Percentiles rank a stretch among this genome's conserved stretches.
These are phyloP conservation scores for Hyaloscypha hepaticicola DNA, from an alignment of 495 filamentous ascomycete species.

Conservation along the genomic window DNA sequence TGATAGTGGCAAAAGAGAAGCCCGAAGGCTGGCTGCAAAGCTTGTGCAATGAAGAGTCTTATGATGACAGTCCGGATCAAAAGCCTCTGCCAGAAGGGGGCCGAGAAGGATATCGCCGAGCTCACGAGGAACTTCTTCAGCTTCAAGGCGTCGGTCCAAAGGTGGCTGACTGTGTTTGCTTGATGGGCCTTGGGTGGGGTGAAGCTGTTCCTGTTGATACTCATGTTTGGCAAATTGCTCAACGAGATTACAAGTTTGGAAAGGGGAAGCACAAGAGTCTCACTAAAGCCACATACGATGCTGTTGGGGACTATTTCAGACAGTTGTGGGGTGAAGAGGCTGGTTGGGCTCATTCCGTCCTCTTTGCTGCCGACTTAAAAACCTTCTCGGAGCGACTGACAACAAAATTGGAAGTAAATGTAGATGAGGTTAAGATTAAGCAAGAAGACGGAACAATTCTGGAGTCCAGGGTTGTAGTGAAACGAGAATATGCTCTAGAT, in stretches of 20 bases:
- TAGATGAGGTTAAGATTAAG: constrained; percentile 37
- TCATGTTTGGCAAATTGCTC: constrained; percentile 98
- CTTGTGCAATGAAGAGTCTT: constrained; percentile 70
- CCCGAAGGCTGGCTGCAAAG: constrained; percentile 72
- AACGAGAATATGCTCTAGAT: constrained; percentile 22
- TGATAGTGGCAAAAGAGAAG: constrained; percentile 64
- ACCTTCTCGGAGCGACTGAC: constrained; percentile 71
- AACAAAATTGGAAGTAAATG: constrained; percentile 51
- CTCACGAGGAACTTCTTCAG: constrained; percentile 75
- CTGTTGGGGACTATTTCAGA: constrained; percentile 86
- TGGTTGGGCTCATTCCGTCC: constrained; percentile 95
- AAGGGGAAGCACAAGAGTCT: constrained; percentile 82
- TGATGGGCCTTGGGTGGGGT: constrained; percentile 97
- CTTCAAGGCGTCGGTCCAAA: constrained; percentile 93
- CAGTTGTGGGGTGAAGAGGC: constrained; percentile 90
- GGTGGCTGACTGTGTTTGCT: constrained; percentile 91
- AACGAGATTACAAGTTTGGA: constrained; percentile 90
- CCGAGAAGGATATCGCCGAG: constrained; percentile 60
- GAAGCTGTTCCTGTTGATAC: constrained; percentile 96
- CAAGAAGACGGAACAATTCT: constrained; percentile 27
- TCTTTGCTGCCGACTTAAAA: constrained; percentile 92
- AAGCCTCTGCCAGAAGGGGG: constrained; percentile 60
- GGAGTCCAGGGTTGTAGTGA: constrained; percentile 24
- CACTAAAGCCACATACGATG: constrained; percentile 84
- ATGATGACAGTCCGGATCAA: constrained; percentile 36